Evolutionary conservation across 345 rosid species (phyloP).

Genomic region (Rubroshorea leprosula): DNA sequence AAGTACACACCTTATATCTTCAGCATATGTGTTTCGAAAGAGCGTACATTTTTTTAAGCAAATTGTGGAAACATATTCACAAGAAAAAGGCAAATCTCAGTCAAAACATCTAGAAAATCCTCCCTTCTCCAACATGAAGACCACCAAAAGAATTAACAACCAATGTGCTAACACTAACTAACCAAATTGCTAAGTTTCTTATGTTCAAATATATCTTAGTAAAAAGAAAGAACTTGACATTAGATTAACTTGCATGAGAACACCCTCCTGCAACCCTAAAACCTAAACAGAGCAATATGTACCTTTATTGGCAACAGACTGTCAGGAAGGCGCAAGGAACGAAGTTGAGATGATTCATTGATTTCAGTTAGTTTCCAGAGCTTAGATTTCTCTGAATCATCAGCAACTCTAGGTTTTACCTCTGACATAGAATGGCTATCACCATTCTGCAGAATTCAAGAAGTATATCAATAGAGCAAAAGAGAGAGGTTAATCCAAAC

Average conservation of each 20-base stretch:
- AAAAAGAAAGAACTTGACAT: background rate
- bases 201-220: background rate
- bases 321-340: constrained; percentile 59
- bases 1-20: too few relatives aligned
- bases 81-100: too few relatives aligned
- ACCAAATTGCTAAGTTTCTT: too few relatives aligned
- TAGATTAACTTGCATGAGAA: background rate
- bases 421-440: constrained; percentile 41
- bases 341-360: constrained; percentile 49
- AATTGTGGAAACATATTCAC: too few relatives aligned
- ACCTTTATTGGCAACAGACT: constrained; percentile 45
- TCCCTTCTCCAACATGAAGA: too few relatives aligned
- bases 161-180: too few relatives aligned
- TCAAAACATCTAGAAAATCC: too few relatives aligned
- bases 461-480: background rate
- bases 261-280: background rate
- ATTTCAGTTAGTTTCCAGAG: constrained; percentile 63
- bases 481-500: background rate
- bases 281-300: constrained; percentile 3
- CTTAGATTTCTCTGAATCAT: constrained; percentile 55
- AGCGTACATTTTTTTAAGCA: background rate
- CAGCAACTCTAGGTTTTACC: constrained; percentile 52
- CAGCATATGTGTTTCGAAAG: background rate
- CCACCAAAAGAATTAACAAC: too few relatives aligned
- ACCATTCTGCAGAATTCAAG: constrained; percentile 39